Evolutionary conservation across 768 basidiomycete species (phyloP), one percentile per base, ranked within the genome.

Genomic region (Scleroderma citrinum): DNA sequence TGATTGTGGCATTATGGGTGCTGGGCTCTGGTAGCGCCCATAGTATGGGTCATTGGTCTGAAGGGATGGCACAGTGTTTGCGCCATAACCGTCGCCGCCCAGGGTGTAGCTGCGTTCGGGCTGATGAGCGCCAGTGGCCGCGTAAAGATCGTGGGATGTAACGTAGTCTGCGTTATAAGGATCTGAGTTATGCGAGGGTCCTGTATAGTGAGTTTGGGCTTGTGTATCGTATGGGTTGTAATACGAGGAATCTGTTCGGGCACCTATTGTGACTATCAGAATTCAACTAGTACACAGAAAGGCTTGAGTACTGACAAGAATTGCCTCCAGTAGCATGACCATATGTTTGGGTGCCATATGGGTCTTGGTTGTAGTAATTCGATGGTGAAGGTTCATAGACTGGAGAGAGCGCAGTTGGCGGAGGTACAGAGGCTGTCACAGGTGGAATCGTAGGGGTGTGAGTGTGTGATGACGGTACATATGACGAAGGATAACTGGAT

Each of bases 81-180:
- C 58, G 4, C 76, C 80, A 48, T 86, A 85, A 7, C 76, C 75
- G 46, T 74, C 74, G 17, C 79, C 81, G 5, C 78, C 77, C 26
- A 78, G 70, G 7, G 79, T 75, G 61, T 85, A 81, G 47, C 68
- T 73, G n/a, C 74, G 76, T 29, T 80, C 75, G 24, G 69, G 67
- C n/a, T 56, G 58, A 19, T 51, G 45, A n/a, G 20, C n/a, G 30
- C 56, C 46, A 20, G 63, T 51, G n/a, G 58, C 39, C 38, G 56
- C 50, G 16, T 54, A 24, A 20, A 51, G 2, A 39, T 44, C 48
- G 30, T 57, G 49, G 23, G 61, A 51, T 6, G 45, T 50, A 2
- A 32, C 53, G 34, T 62, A 14, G 46, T 36, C 16, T 60, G 55
- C 50, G 49, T 72, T 76, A 67, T 76, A 80, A 4, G 66, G 59